Evolutionary conservation across 352 stramenopile genomes (phyloP).

Genomic region (Pythium vanterpoolii): DNA sequence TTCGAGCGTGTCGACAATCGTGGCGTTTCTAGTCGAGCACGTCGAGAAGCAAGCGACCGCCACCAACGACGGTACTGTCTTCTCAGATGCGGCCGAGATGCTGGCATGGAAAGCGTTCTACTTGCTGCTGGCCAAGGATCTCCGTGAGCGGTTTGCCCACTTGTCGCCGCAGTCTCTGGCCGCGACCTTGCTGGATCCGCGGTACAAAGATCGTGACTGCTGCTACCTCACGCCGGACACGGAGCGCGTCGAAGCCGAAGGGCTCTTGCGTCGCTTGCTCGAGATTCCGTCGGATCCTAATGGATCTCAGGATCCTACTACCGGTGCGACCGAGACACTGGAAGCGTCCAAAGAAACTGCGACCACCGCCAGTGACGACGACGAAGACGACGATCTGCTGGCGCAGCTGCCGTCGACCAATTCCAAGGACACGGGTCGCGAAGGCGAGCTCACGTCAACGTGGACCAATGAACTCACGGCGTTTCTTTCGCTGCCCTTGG

Average conservation of each 20-base stretch:
- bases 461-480: conserved; percentile 77
- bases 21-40: conserved; percentile 59
- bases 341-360: background rate
- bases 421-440: conserved; percentile 41
- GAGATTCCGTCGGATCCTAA: conserved; percentile 24
- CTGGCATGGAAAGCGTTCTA: conserved; percentile 65
- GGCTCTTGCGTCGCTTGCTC: conserved; percentile 55
- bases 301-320: background rate
- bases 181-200: conserved; percentile 70
- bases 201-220: conserved; percentile 80
- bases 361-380: conserved; percentile 28
- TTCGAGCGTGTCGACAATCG: conserved; percentile 78
- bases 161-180: conserved; percentile 60
- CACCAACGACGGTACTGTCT: conserved; percentile 19
- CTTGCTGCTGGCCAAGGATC: conserved; percentile 39
- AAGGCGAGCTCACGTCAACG: conserved; percentile 47
- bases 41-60: conserved; percentile 52
- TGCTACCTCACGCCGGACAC: conserved; percentile 61
- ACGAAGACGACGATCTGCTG: conserved; percentile 75
- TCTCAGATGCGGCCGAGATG: conserved; percentile 26
- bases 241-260: conserved; percentile 53
- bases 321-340: background rate
- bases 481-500: conserved; percentile 69
- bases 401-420: conserved; percentile 60
- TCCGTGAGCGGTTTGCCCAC: conserved; percentile 52